Conservation (phyloP, 2,329 filamentous ascomycete genomes). For the Stachybotrys chlorohalonatus region DNA sequence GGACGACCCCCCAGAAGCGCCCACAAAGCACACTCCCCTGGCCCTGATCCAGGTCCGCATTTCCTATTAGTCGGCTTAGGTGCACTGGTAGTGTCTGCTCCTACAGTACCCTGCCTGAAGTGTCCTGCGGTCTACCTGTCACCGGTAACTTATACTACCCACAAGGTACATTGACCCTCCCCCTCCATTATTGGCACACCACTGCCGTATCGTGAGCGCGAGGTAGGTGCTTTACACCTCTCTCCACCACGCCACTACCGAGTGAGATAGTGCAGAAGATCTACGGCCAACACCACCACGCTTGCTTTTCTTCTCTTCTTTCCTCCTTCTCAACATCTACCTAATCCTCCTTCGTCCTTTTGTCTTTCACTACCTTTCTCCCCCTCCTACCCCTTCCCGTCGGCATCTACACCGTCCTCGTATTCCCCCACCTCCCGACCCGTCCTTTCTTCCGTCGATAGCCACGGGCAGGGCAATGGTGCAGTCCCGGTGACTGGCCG, state of each 20-base stretch:
- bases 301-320: background rate
- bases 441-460: conserved; percentile 18
- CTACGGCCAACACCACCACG: background rate
- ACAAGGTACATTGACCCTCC: background rate
- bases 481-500: conserved; percentile 23
- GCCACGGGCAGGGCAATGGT: conserved; percentile 27
- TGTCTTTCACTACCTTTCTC: background rate
- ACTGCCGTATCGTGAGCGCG: background rate
- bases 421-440: background rate
- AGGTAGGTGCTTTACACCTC: background rate
- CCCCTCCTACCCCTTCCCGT: background rate
- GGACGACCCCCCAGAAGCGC: background rate
- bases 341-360: background rate
- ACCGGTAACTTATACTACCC: background rate
- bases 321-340: background rate
- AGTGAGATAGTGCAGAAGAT: background rate
- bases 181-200: background rate
- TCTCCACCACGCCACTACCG: background rate
- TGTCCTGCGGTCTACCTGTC: too few species aligned
- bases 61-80: background rate
- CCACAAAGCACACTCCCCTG: background rate
- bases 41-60: background rate
- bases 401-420: background rate
- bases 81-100: background rate
- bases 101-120: too few species aligned